These are phyloP conservation scores for Tetradesmus obliquus DNA, from an alignment of 139 green algal genomes.

Conservation along the genomic window DNA sequence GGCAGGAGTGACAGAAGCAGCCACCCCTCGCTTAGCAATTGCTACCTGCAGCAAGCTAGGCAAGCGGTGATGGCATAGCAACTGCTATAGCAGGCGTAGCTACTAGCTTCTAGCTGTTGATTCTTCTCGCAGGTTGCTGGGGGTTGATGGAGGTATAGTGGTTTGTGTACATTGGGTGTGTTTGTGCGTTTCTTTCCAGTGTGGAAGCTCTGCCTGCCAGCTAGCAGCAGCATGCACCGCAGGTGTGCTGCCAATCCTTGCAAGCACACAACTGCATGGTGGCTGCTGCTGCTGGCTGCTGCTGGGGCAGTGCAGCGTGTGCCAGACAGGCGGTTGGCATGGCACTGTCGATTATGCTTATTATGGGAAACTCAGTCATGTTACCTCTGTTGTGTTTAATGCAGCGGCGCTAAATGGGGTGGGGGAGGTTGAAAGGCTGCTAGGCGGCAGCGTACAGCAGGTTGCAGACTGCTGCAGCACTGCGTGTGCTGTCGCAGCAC, in stretches of 20 bases:
- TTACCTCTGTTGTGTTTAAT: not conserved
- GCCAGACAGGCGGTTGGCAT: not conserved
- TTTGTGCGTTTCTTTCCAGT: not conserved
- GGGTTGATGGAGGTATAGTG: not conserved
- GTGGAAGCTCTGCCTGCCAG: not conserved
- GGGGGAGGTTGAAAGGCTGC: not conserved
- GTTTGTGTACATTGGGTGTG: not conserved
- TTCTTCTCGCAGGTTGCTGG: not conserved
- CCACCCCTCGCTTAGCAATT: not conserved
- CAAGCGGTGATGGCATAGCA: not conserved
- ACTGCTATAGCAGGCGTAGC: not conserved
- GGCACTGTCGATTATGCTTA: not conserved
- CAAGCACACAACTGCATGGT: not conserved
- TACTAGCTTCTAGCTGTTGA: not conserved
- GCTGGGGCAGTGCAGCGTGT: not conserved
- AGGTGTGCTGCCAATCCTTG: not conserved
- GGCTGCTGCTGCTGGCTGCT: slow-evolving; percentile 9
- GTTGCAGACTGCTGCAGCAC: not conserved
- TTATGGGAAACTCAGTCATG: not conserved
- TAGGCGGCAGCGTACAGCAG: not conserved
- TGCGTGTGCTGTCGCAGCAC: not conserved
- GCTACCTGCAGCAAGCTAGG: not conserved
- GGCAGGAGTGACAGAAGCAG: not conserved
- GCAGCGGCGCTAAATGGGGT: not conserved
- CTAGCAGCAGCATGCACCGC: not conserved